Percentiles rank a stretch among this genome's conserved stretches.
These are phyloP conservation scores for Zymoseptoria passerinii DNA, from an alignment of 2,329 filamentous ascomycete genomes.

Conservation along the genomic window DNA sequence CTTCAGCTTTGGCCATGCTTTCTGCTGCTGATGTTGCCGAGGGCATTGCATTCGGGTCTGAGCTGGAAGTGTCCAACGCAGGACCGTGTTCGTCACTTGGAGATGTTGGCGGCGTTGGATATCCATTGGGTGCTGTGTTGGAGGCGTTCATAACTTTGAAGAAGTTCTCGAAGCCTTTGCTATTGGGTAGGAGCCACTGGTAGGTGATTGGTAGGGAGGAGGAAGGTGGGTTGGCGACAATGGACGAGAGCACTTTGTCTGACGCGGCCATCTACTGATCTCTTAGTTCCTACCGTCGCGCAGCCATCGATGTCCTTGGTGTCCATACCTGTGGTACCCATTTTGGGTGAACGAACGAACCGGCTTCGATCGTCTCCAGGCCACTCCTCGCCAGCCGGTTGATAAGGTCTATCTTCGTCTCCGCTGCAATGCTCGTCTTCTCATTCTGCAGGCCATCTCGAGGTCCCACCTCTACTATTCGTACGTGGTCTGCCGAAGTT, in stretches of 20 bases:
- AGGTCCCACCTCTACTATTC: slow-evolving; percentile 71
- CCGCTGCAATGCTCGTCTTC: slow-evolving; percentile 59
- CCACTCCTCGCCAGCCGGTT: slow-evolving; percentile 60
- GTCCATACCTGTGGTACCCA: slow-evolving; percentile 66
- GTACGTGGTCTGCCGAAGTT: slow-evolving; percentile 36
- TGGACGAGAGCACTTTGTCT: slow-evolving; percentile 61
- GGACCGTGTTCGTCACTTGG: slow-evolving; percentile 31
- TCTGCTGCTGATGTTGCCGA: slow-evolving; percentile 28
- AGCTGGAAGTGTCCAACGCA: slow-evolving; percentile 35
- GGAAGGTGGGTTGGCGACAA: slow-evolving; percentile 51
- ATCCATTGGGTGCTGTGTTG: slow-evolving; percentile 36
- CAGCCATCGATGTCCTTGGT: not conserved
- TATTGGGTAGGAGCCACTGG: slow-evolving; percentile 73
- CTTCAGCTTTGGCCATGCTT: slow-evolving; percentile 51
- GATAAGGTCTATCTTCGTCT: slow-evolving; percentile 70
- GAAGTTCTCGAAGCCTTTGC: slow-evolving; percentile 61
- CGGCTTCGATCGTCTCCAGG: slow-evolving; percentile 66
- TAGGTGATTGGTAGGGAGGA: slow-evolving; percentile 56
- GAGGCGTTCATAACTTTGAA: slow-evolving; percentile 42
- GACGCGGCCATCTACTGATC: slow-evolving; percentile 65
- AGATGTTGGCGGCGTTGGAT: slow-evolving; percentile 38
- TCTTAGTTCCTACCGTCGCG: slow-evolving; percentile 3
- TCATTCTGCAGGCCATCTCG: slow-evolving; percentile 85
- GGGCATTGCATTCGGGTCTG: slow-evolving; percentile 37
- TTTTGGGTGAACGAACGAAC: slow-evolving; percentile 75